phyloP scores from a whole-genome alignment of 306 rosid genomes.

The Albizia julibrissin region DNA sequence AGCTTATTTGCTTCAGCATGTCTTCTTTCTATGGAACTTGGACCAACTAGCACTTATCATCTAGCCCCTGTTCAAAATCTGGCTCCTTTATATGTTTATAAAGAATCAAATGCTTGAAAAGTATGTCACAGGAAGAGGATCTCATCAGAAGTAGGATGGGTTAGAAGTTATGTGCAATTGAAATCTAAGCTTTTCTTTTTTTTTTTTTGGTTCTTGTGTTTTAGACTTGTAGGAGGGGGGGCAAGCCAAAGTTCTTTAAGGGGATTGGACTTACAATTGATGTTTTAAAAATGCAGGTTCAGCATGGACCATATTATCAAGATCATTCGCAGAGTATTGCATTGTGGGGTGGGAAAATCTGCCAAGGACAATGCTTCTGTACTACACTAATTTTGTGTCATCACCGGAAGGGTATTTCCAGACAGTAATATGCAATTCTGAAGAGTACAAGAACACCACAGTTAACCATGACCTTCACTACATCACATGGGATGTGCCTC shows the following conservation, averaged over 20 bases:
- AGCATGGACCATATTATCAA: conserved; percentile 78
- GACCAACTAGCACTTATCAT: not conserved
- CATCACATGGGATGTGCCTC: conserved; percentile 90
- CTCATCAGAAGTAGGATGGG: not conserved
- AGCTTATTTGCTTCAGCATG: not conserved
- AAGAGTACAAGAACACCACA: conserved; percentile 68
- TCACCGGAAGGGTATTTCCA: conserved; percentile 95
- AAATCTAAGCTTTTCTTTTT: not conserved
- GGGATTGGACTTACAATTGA: not conserved
- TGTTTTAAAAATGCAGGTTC: conserved; percentile 47
- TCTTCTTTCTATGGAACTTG: not conserved
- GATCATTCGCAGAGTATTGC: conserved; percentile 67
- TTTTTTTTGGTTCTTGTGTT: not conserved
- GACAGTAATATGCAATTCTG: conserved; percentile 78
- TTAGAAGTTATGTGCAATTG: not conserved
- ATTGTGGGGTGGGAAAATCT: conserved; percentile 87
- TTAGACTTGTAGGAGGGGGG: not conserved
- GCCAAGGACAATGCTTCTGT: conserved; percentile 85
- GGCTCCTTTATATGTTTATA: not conserved
- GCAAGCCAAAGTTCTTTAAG: not conserved
- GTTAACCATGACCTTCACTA: conserved; percentile 90
- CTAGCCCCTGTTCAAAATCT: not conserved
- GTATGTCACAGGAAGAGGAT: not conserved
- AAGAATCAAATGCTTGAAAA: no score
- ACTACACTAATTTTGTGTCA: conserved; percentile 88